phyloP scores from a whole-genome alignment of 2,329 filamentous ascomycete genomes.

The Thielaviopsis musarum region DNA sequence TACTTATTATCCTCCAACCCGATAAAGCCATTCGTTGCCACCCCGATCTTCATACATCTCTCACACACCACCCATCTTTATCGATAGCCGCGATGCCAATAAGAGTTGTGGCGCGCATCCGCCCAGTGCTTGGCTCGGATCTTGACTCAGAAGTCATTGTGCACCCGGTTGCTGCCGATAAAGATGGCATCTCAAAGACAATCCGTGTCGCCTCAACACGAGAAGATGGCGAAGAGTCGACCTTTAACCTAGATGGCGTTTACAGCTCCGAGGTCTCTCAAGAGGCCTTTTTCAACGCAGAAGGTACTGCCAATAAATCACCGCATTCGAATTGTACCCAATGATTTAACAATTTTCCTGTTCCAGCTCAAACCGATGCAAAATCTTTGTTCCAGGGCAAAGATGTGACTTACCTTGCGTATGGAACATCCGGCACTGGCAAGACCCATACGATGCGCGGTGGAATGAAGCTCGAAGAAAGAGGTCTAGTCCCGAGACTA shows the following conservation, averaged over 20 bases:
- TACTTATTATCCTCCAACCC: background rate
- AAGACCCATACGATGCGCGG: slow-evolving; percentile 96
- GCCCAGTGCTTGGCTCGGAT: slow-evolving; percentile 74
- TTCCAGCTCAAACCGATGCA: slow-evolving; percentile 64
- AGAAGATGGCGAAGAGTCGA: slow-evolving; percentile 79
- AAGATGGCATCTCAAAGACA: slow-evolving; percentile 45
- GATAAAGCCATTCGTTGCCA: background rate
- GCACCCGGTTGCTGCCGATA: slow-evolving; percentile 42
- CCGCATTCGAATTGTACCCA: background rate
- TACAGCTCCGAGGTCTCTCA: slow-evolving; percentile 70
- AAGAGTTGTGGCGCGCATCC: slow-evolving; percentile 76
- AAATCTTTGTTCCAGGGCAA: slow-evolving; percentile 84
- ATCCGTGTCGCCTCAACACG: slow-evolving; percentile 89
- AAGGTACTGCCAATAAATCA: slow-evolving; percentile 41
- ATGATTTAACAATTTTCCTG: background rate
- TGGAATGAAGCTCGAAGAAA: slow-evolving; percentile 67
- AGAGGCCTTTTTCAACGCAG: slow-evolving; percentile 72
- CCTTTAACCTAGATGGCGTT: slow-evolving; percentile 86
- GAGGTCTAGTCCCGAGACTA: slow-evolving; percentile 74
- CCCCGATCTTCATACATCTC: background rate
- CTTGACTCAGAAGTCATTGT: slow-evolving; percentile 79
- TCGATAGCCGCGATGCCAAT: slow-evolving; percentile 38
- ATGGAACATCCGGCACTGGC: slow-evolving; percentile 82
- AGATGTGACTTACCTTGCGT: slow-evolving; percentile 80
- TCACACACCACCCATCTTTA: background rate